Evolutionary conservation across 495 filamentous ascomycete genomes (phyloP).

Genomic region (Usnea hakonensis): DNA sequence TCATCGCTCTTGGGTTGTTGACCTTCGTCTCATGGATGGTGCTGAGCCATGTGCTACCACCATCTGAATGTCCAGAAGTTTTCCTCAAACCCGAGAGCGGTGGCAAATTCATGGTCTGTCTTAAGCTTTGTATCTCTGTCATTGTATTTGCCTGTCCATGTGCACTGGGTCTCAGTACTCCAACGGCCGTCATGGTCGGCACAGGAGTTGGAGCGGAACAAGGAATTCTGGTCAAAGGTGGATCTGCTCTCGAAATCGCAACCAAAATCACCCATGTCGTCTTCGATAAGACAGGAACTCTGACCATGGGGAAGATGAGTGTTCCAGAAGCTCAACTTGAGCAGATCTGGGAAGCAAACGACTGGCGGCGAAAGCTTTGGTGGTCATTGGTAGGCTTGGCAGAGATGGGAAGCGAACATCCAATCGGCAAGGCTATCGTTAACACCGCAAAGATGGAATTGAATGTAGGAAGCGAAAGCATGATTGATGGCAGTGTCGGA

Average conservation of each 20-base stretch:
- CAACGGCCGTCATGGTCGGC: constrained; percentile 97
- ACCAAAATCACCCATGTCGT: constrained; percentile 89
- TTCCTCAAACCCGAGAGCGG: constrained; percentile 76
- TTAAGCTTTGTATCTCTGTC: constrained; percentile 96
- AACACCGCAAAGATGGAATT: constrained; percentile 64
- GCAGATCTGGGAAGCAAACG: constrained; percentile 58
- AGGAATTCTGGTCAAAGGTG: constrained; percentile 94
- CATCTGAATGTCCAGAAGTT: constrained; percentile 68
- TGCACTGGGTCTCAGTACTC: constrained; percentile 86
- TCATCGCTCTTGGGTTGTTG: constrained; percentile 71
- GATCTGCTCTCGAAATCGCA: constrained; percentile 83
- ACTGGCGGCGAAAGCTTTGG: constrained; percentile 70
- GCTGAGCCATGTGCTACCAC: constrained; percentile 70
- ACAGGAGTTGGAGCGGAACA: constrained; percentile 95
- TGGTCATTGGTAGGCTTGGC: constrained; percentile 90
- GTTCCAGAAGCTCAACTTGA: constrained; percentile 64
- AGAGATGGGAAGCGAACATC: constrained; percentile 92
- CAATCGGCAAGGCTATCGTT: constrained; percentile 80
- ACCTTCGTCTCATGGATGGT: constrained; percentile 96
- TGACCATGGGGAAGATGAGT: constrained; percentile 92
- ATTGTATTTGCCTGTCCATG: constrained; percentile 98
- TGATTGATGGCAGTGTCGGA: constrained; percentile 71
- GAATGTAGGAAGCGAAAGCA: constrained; percentile 60
- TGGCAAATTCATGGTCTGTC: constrained; percentile 88
- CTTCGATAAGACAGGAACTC: constrained; percentile 98